phyloP scores from a whole-genome alignment of 164 flowering plant genomes.

The Cinnamomum chago region DNA sequence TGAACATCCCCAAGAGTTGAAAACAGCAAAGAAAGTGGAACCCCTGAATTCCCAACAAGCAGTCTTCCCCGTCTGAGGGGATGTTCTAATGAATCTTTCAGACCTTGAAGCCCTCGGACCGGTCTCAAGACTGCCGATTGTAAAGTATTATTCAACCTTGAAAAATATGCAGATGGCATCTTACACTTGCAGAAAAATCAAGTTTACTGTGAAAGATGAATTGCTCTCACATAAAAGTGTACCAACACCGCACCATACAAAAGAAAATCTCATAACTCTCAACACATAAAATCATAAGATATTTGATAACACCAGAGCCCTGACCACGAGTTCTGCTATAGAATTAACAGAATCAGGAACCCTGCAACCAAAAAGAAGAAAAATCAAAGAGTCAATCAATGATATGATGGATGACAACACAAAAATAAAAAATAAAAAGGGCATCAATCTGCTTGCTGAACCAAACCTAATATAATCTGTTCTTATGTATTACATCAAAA shows the following conservation, averaged over 20 bases:
- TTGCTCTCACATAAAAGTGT: conserved; percentile 12
- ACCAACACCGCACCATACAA: conserved; percentile 8
- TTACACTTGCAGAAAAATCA: conserved; percentile 40
- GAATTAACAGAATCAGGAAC: neutral
- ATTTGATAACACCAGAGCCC: neutral
- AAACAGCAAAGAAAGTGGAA: conserved; percentile 30
- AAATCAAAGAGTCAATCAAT: too few species aligned
- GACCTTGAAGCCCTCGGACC: conserved; percentile 27
- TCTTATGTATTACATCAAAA: too few species aligned
- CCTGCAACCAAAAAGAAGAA: neutral
- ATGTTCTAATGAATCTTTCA: conserved; percentile 35
- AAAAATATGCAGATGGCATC: conserved; percentile 58
- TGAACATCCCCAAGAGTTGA: conserved; percentile 35
- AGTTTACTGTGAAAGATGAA: conserved; percentile 8
- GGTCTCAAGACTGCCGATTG: conserved; percentile 33
- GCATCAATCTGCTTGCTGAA: neutral
- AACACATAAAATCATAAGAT: neutral
- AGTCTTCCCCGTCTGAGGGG: conserved; percentile 44
- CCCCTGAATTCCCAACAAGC: conserved; percentile 44
- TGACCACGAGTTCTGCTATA: neutral
- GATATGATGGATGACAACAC: too few species aligned
- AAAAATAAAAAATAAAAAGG: neutral
- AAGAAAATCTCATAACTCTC: conserved; percentile 41
- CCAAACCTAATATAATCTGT: too few species aligned
- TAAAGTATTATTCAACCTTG: conserved; percentile 40